Evolutionary conservation across 2,329 filamentous ascomycete species (phyloP).

Genomic region (Plenodomus biglobosus): DNA sequence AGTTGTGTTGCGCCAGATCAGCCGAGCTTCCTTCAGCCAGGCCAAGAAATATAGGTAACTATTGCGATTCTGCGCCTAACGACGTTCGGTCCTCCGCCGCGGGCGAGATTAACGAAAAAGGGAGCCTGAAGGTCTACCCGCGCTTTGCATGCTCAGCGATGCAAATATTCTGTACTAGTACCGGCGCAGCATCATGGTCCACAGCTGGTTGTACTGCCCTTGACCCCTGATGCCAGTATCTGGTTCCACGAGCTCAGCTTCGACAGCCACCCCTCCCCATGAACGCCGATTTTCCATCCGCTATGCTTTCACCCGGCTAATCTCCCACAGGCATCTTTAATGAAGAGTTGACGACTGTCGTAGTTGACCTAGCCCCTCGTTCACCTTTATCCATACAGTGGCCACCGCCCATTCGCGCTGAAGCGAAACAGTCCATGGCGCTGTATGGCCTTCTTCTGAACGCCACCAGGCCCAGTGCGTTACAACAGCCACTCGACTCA

Average conservation of each 20-base stretch:
- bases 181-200: neutral
- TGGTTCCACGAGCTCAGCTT: neutral
- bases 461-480: neutral
- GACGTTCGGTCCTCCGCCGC: slow-evolving; percentile 15
- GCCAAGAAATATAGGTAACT: slow-evolving; percentile 29
- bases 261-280: neutral
- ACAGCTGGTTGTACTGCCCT: neutral
- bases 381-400: slow-evolving; percentile 24
- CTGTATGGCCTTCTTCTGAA: neutral
- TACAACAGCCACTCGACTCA: neutral
- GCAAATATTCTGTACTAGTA: neutral
- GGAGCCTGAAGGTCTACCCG: neutral
- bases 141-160: slow-evolving; percentile 1
- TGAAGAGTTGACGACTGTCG: slow-evolving; percentile 19
- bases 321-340: slow-evolving; percentile 28
- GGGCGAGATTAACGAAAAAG: slow-evolving; percentile 2
- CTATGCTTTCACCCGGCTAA: slow-evolving; percentile 34
- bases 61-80: slow-evolving; percentile 24
- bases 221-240: neutral
- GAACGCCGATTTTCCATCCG: slow-evolving; percentile 2
- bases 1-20: slow-evolving; percentile 31
- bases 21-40: slow-evolving; percentile 17
- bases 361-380: slow-evolving; percentile 16
- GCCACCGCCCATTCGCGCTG: slow-evolving; percentile 17
- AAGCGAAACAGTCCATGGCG: slow-evolving; percentile 2